Percentiles rank a stretch among this genome's conserved stretches.
phyloP scores from a whole-genome alignment of 2,329 filamentous ascomycete genomes.

The Alternaria tenuissima region DNA sequence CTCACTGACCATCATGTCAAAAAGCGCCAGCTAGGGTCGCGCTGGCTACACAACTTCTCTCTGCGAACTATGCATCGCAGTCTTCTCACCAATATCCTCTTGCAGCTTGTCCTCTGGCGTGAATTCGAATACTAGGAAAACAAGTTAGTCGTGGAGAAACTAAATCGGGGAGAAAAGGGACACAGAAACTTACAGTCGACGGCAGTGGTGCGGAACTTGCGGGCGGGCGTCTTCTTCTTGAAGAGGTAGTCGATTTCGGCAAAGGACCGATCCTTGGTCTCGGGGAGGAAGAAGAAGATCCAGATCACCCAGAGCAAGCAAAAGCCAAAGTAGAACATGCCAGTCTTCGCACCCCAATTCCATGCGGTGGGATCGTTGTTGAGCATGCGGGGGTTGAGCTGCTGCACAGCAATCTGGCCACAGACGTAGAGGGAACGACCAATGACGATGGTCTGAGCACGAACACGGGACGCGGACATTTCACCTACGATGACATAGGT shows the following conservation, averaged over 20 bases:
- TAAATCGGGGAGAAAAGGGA: background rate
- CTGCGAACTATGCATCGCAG: background rate
- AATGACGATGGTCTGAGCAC: conserved; percentile 87
- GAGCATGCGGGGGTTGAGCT: conserved; percentile 22
- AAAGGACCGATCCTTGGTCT: conserved; percentile 49
- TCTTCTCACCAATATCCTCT: background rate
- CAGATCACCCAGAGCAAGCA: conserved; percentile 37
- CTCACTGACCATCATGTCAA: background rate
- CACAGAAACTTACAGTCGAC: conserved; percentile 23
- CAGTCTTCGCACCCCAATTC: conserved; percentile 22
- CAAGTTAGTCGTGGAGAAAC: conserved; percentile 6
- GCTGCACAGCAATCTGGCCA: conserved; percentile 38
- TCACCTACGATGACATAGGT: conserved; percentile 86
- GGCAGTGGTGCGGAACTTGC: conserved; percentile 13
- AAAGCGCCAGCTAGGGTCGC: background rate
- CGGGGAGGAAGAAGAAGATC: conserved; percentile 48
- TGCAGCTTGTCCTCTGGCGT: conserved; percentile 15
- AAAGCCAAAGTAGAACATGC: conserved; percentile 24
- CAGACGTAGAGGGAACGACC: conserved; percentile 58
- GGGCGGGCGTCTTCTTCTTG: conserved; percentile 28
- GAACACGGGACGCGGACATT: conserved; percentile 79
- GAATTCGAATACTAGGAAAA: conserved; percentile 24
- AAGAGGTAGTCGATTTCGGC: conserved; percentile 53
- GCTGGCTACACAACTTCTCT: background rate
- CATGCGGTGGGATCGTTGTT: conserved; percentile 21